Base-by-base conservation (phyloP, 164 flowering plant species). In the Saururus chinensis region DNA sequence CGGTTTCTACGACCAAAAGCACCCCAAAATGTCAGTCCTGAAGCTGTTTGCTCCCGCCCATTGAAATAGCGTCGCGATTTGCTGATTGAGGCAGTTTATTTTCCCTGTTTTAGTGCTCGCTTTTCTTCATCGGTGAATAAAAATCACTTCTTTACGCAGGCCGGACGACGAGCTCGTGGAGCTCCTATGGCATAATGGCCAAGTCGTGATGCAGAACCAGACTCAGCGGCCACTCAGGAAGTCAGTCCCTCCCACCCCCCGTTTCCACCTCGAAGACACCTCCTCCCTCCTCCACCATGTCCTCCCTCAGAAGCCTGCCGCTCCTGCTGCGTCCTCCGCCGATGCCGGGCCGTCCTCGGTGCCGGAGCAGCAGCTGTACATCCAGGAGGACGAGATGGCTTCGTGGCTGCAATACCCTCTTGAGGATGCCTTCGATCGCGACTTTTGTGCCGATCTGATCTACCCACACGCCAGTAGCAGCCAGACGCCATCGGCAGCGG, bases 331-430 rank as follows among this genome's bases (percentile, higher is more conserved):
- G 20, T 49, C 64, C 45, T 49, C 53, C 40, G 60, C 57, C 25
- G 68, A 67, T 69, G 60, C 71, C 65, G 68, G 66, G 20, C 25
- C 74, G 1, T 45, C 69, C 10, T 20, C 67, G 24, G 54, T 64
- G 51, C 41, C 74, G 56, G 51, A 68, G 22, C 51, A 67, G 19
- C 79, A 76, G 25, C 80, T 86, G 21, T 87, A 84, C 68, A 84
- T 89, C 76, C 91, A 84, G 58, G 98, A 92, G 56, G 98, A 87
- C 60, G 96, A 89, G 74, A 87, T 92, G 98, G 84, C 87, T 16
- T 78, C 95, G 0, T 92, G 93, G 96, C 80, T 92, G 40, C 92
- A 92, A 59, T 82, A 80, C 55, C 84, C 89, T 11, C 75, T 85
- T 20, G 83, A 81, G 19, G 80, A 79, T 52, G 37, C 74, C 19